Base-by-base conservation (phyloP, 768 basidiomycete genomes). In the Mrakia frigida region DNA sequence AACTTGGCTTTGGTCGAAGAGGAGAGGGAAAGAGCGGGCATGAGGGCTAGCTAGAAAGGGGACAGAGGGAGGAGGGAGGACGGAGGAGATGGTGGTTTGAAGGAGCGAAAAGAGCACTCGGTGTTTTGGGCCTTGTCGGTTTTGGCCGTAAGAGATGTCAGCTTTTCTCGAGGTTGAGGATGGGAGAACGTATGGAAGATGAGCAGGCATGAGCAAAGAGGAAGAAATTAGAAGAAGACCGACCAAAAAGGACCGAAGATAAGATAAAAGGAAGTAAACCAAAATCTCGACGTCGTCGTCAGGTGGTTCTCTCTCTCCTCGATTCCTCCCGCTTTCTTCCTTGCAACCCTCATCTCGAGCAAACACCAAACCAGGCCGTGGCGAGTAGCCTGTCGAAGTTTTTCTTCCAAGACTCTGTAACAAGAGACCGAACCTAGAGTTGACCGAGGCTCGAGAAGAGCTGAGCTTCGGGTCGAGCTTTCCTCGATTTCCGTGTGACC, bases 1-100 rank as follows among this genome's bases (percentile, higher is more conserved):
- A 75, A 50, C 39, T 37, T 53, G 39, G 25, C 31, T 46, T 69
- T 68, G 74, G 65, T 68, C 39, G 35, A 35, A 7, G 59, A 11
- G n/a, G 73, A 39, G 16, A 41, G 25, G 31, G 41, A 41, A 16
- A 25, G 60, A 25, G 59, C 31, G 53, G 74, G 63, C 73, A 50
- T 61, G 59, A 11, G 16, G 52, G 46, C 46, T 23, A 39, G n/a
- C n/a, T n/a, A 18, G 13, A 11, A 28, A 6, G 16, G 68, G 3
- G 25, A 9, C 23, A 11, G n/a, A 25, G 28, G 41, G 39, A 43
- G 41, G 43, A 69, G 7, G 23, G 25, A 25, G 25, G 43, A 25
- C 35, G 43, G 28, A 41, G 37, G 35, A n/a, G 18, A 23, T 46
- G 0, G 39, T 25, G 39, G 37, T 16, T n/a, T 5, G 23, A 18